Percentiles rank a stretch among this genome's conserved stretches.
phyloP scores from a whole-genome alignment of 1,139 yeast species.

The Citeromyces hawaiiensis region DNA sequence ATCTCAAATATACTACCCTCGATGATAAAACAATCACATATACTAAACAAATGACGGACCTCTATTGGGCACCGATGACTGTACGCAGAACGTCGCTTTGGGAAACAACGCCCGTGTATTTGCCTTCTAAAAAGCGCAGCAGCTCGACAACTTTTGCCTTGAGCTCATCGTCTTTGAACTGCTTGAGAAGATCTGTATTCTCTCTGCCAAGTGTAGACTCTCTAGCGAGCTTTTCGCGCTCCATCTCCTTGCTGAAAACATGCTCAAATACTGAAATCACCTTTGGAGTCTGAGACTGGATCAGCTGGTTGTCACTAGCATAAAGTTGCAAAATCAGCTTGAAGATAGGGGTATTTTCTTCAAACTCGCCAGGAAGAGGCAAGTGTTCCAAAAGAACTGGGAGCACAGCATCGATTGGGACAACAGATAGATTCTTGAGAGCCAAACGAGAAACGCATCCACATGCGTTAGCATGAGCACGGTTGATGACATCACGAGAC shows the following conservation, averaged over 20 bases:
- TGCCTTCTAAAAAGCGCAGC: conserved; percentile 59
- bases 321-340: conserved; percentile 63
- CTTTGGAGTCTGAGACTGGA: conserved; percentile 45
- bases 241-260: conserved; percentile 64
- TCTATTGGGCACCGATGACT: conserved; percentile 19
- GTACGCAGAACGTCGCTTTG: conserved; percentile 39
- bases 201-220: conserved; percentile 77
- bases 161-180: conserved; percentile 58
- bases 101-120: conserved; percentile 48
- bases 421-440: conserved; percentile 52
- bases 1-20: no score
- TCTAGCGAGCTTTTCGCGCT: conserved; percentile 51
- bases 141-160: conserved; percentile 51
- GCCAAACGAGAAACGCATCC: conserved; percentile 96
- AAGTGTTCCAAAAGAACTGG: conserved; percentile 67
- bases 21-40: no score
- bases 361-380: conserved; percentile 82
- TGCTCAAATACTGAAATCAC: conserved; percentile 56
- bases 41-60: background rate
- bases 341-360: conserved; percentile 87
- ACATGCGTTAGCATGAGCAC: conserved; percentile 88
- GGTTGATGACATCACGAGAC: conserved; percentile 64
- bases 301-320: conserved; percentile 44
- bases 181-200: conserved; percentile 63
- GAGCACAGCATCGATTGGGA: conserved; percentile 72